Percentiles rank a stretch among this genome's conserved stretches.
phyloP scores from a whole-genome alignment of 805 yeast genomes.

The Alloascoidea africana region DNA sequence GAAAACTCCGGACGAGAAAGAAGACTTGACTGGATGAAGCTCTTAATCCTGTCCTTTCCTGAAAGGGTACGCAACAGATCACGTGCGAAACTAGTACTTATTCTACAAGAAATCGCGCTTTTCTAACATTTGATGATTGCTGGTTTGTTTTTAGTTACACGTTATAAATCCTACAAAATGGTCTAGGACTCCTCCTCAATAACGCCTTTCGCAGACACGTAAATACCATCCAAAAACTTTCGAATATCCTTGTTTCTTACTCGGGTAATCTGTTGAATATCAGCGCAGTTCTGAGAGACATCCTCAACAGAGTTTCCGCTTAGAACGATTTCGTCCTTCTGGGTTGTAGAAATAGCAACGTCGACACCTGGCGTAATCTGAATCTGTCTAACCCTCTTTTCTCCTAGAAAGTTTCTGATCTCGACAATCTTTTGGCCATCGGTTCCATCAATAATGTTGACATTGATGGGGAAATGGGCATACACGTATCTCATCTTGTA shows the following conservation, averaged over 20 bases:
- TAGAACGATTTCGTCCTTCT: conserved; percentile 89
- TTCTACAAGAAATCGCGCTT: too few species aligned
- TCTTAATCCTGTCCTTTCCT: too few species aligned
- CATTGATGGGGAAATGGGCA: conserved; percentile 99
- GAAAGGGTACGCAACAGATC: too few species aligned
- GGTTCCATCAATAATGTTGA: conserved; percentile 72
- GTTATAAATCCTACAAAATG: too few species aligned
- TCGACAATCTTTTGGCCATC: conserved; percentile 44
- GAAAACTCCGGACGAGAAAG: too few species aligned
- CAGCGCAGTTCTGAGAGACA: conserved; percentile 98
- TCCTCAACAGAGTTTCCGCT: conserved; percentile 93
- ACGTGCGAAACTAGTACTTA: too few species aligned
- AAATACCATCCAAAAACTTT: conserved; percentile 99
- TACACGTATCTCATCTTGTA: conserved; percentile 99
- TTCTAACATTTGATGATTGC: too few species aligned
- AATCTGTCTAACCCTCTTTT: conserved; percentile 89
- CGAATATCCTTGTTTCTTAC: conserved; percentile 99
- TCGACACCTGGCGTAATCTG: conserved; percentile 81
- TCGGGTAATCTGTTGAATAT: conserved; percentile 93
- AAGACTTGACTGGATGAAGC: too few species aligned
- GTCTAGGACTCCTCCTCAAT: conserved; percentile 52
- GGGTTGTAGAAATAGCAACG: conserved; percentile 64
- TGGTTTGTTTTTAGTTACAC: too few species aligned
- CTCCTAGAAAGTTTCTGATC: conserved; percentile 99
- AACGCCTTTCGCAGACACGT: conserved; percentile 91